Percentiles rank a stretch among this genome's conserved stretches.
Conservation (phyloP, 257 asterid genomes). For the Orobanche coerulescens region DNA sequence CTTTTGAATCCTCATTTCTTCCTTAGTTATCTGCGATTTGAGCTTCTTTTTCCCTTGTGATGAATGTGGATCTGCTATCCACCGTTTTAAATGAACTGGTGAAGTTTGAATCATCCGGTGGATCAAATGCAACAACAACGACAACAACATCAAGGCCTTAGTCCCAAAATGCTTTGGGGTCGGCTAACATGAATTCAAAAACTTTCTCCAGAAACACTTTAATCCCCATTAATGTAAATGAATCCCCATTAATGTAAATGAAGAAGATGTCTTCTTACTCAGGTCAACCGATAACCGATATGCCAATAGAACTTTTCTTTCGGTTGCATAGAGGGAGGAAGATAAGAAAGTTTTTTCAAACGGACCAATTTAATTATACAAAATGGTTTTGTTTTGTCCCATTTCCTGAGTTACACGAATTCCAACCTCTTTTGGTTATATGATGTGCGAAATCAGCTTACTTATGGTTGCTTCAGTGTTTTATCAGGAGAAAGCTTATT, state of each 20-base stretch:
- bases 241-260: neutral
- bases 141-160: no score
- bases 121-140: no score
- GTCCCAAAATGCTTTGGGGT: neutral
- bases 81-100: neutral
- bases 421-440: no score
- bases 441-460: no score
- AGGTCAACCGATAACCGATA: no score
- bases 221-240: neutral
- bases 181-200: neutral
- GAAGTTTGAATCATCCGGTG: slow-evolving; percentile 16
- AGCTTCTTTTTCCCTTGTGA: neutral
- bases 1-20: neutral
- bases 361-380: no score
- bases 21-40: neutral
- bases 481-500: slow-evolving; percentile 55
- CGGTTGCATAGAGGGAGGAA: no score
- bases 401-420: no score
- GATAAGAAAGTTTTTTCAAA: no score
- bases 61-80: neutral
- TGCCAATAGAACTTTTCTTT: no score
- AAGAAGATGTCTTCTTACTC: neutral
- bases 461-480: slow-evolving; percentile 18
- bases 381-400: no score
- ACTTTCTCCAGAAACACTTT: neutral